Evolutionary conservation across 805 yeast species (phyloP).

Genomic region (Millerozyma miso): DNA sequence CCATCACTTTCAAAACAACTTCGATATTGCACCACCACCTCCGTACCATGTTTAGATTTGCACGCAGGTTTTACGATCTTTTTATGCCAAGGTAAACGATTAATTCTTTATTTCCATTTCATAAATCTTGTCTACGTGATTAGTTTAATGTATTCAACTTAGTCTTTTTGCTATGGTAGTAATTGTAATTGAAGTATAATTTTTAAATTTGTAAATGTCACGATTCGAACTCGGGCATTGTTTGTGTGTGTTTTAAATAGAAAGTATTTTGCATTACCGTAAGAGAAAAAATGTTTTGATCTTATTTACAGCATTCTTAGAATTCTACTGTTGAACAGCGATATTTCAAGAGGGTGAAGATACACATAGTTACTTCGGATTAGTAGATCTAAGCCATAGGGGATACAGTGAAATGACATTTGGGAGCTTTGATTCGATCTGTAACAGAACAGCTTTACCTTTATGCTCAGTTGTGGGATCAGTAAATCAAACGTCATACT

Average conservation of each 20-base stretch:
- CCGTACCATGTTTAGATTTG: slow-evolving; percentile 15
- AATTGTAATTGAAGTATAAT: too few species aligned
- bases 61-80: not conserved
- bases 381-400: not conserved
- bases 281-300: not conserved
- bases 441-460: slow-evolving; percentile 69
- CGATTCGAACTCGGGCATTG: not conserved
- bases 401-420: slow-evolving; percentile 45
- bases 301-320: not conserved
- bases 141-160: too few species aligned
- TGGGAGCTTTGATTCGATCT: slow-evolving; percentile 62
- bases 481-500: slow-evolving; percentile 23
- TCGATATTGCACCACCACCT: slow-evolving; percentile 22
- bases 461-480: slow-evolving; percentile 73
- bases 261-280: not conserved
- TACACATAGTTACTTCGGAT: not conserved
- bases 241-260: not conserved
- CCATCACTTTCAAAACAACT: not conserved
- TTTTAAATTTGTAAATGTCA: not conserved
- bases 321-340: not conserved
- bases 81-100: too few species aligned
- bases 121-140: too few species aligned
- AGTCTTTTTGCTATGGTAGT: too few species aligned
- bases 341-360: not conserved
- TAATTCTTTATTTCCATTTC: not conserved